Base-by-base conservation (phyloP, 2,329 filamentous ascomycete genomes). In the Calonectria crousiana region DNA sequence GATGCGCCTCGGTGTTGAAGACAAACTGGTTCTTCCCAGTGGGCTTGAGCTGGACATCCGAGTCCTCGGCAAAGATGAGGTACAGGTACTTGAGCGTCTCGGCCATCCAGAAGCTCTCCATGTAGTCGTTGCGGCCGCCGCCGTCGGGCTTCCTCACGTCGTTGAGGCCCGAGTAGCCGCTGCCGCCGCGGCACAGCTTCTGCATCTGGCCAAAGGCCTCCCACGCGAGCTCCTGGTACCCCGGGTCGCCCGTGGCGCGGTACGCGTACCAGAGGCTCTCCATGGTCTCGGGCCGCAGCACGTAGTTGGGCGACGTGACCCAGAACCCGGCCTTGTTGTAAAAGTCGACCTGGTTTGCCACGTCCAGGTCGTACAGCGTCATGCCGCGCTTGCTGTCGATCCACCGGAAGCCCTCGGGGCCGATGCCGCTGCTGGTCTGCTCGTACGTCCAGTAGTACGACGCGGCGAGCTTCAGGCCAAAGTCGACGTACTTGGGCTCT, bases 211-310 rank as follows among this genome's bases (percentile, higher is more conserved):
- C 81, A 84, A 96, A 97, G 0, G 92, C 95, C 51, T 93, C 90
- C 94, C 95, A 98, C 6, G 93, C 93, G 93, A 94, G 95, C 74
- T 96, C 93, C 83, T 95, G 93, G 84, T 96, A 98, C 85, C 92
- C 93, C 38, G 86, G 78, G 74, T 96, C 90, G 4, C 93, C 93
- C 0, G 95, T 98, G 0, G 93, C 90, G 66, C 95, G 92, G 87
- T 94, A 97, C 2, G 95, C 94, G 84, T 98, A 97, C 88, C 97
- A 98, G 83, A 93, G 93, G 78, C 92, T 94, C 86, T 98, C 95
- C 41, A 97, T 89, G 4, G 95, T 94, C 84, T 97, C 95, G 0
- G 95, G 93, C 0, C 95, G 90, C 36, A 97, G 89, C 11, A 93
- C 86, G 83, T 97, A 98, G 9, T 84, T 81, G 0, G 86, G 80